phyloP scores from a whole-genome alignment of 805 yeast genomes.

The Sungouiella blattae region DNA sequence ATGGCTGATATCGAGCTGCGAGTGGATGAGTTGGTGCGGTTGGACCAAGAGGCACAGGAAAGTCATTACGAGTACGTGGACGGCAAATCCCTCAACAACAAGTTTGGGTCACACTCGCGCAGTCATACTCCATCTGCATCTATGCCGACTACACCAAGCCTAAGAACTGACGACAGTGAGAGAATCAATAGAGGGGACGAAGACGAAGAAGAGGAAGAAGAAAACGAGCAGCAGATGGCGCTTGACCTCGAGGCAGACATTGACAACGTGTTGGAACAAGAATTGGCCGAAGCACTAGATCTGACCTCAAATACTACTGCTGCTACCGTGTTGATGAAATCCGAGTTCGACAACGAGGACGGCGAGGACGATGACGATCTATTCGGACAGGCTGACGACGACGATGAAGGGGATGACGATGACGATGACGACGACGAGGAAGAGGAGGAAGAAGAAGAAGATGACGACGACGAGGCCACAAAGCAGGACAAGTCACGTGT shows the following conservation, averaged over 20 bases:
- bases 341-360: constrained; percentile 14
- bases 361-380: constrained; percentile 2
- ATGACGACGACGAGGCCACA: constrained; percentile 50
- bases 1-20: constrained; percentile 74
- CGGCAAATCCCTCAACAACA: constrained; percentile 28
- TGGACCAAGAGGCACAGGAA: constrained; percentile 83
- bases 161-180: neutral
- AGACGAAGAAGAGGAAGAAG: constrained; percentile 13
- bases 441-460: constrained; percentile 47
- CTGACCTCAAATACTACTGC: constrained; percentile 22
- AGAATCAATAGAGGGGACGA: constrained; percentile 5
- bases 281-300: constrained; percentile 54
- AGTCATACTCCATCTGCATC: neutral
- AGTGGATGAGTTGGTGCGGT: constrained; percentile 69
- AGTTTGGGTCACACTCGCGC: constrained; percentile 1
- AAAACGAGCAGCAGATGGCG: constrained; percentile 32
- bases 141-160: neutral
- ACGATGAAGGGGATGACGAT: constrained; percentile 13
- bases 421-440: constrained; percentile 49
- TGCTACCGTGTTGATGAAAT: constrained; percentile 17
- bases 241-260: constrained; percentile 28
- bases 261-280: constrained; percentile 50
- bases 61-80: constrained; percentile 73
- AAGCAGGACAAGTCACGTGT: constrained; percentile 46
- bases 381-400: constrained; percentile 1